Evolutionary conservation across 352 stramenopile species (phyloP), one percentile per base, ranked within the genome.

Genomic region (Pythium biforme): DNA sequence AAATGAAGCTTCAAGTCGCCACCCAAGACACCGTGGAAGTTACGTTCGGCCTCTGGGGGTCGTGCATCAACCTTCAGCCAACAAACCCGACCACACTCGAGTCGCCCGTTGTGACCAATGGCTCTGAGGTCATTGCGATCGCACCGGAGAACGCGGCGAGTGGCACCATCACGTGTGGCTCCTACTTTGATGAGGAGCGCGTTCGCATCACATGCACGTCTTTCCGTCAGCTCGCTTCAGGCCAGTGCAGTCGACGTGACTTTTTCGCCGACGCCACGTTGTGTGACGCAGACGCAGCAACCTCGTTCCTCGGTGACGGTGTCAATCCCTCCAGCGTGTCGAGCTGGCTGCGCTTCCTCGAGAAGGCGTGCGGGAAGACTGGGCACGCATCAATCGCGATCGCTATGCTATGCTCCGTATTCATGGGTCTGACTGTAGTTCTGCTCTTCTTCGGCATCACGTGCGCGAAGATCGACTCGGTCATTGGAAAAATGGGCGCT

Each of bases 31-130:
- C 69, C 40, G 31, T 83, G 12, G 75, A 89, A 60, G 54, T 89
- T 41, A 72, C 61, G 3, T 74, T 84, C 45, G 77, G 79, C 0
- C 63, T 87, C 11, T 89, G 79, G 79, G 79, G 75, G 4, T 75
- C 77, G 0, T 89, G 77, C 20, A 57, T 87, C 25, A 82, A 75
- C 59, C 55, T 79, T 11, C 68, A 82, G 66, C 70, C 71, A 19
- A 64, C 41, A 26, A 64, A 62, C 8, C 55, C 54, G 0, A 49
- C 25, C 5, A 53, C 29, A 19, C 41, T 51, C 20, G 50, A 63
- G 14, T 55, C 66, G 3, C 60, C 60, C 2, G 60, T 69, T 26
- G 39, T 71, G 26, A 66, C 43, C 15, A 71, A 66, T 10, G 64
- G 58, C 37, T 61, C 57, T 5, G 65, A 64, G 40, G 65, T 72